Percentiles rank a stretch among this genome's conserved stretches.
These are phyloP conservation scores for Triticum dicoccoides DNA, from an alignment of 176 grass and related monocot genomes.

Conservation along the genomic window DNA sequence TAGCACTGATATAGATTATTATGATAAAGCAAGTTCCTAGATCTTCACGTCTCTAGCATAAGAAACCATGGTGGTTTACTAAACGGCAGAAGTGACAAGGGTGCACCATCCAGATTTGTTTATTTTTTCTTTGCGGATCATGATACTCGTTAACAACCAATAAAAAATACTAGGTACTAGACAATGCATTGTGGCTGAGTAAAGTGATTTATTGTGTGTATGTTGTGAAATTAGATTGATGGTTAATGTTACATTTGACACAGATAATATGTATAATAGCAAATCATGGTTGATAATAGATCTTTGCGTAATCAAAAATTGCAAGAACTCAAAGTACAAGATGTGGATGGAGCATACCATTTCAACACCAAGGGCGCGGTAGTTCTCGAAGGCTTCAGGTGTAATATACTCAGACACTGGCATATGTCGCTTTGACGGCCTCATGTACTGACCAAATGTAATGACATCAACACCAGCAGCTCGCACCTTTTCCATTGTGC, in stretches of 20 bases:
- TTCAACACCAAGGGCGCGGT: constrained; percentile 70
- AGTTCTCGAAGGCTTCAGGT: constrained; percentile 85
- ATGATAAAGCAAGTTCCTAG: neutral
- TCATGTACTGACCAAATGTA: constrained; percentile 99
- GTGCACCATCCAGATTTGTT: neutral
- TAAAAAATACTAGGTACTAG: neutral
- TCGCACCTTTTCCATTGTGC: constrained; percentile 93
- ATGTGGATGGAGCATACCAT: constrained; percentile 54
- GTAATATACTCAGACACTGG: constrained; percentile 95
- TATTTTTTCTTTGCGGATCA: neutral
- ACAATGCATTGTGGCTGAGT: neutral
- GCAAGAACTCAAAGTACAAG: neutral
- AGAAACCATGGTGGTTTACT: neutral
- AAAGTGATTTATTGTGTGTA: neutral
- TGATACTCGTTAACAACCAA: too few species aligned
- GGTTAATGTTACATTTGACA: neutral
- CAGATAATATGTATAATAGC: neutral
- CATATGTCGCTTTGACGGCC: constrained; percentile 97
- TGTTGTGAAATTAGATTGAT: neutral
- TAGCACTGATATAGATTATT: neutral
- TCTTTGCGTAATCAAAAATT: neutral
- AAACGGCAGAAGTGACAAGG: neutral
- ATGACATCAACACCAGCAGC: constrained; percentile 95
- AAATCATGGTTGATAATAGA: neutral
- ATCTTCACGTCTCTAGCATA: neutral